Evolutionary conservation across 2,329 filamentous ascomycete genomes (phyloP).

Genomic region (Colletotrichum gigasporum): DNA sequence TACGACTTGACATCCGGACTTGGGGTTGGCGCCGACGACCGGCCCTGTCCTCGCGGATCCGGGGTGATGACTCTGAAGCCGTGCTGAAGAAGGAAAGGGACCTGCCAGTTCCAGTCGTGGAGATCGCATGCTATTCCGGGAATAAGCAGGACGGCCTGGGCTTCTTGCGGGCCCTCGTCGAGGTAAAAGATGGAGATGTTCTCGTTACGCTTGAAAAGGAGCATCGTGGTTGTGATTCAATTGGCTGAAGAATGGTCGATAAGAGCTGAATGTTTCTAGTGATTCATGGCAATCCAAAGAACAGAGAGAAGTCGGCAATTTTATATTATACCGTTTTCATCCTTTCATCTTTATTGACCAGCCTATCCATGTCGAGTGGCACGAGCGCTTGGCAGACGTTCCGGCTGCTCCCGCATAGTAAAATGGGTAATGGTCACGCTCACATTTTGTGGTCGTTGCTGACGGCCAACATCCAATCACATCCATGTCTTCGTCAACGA

Average conservation of each 20-base stretch:
- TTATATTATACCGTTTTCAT: too few relatives aligned
- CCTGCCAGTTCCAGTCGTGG: conserved; percentile 21
- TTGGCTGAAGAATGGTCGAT: too few relatives aligned
- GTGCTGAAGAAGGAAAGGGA: neutral
- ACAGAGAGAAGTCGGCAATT: too few relatives aligned
- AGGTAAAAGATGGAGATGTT: conserved; percentile 19
- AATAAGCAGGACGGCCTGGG: neutral
- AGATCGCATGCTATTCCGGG: conserved; percentile 7
- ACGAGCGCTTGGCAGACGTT: neutral
- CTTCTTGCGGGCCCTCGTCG: conserved; percentile 9
- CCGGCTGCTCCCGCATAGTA: neutral
- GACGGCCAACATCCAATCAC: neutral
- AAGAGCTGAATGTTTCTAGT: neutral
- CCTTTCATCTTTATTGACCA: neutral
- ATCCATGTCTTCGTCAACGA: neutral
- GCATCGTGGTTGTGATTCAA: neutral
- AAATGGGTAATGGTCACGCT: neutral
- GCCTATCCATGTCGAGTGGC: neutral
- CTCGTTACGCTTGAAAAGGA: conserved; percentile 4
- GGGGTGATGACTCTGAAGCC: conserved; percentile 13
- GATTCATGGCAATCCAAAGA: neutral
- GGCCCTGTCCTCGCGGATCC: conserved; percentile 16
- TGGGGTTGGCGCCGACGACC: conserved; percentile 1
- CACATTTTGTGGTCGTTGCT: neutral
- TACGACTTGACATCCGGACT: conserved; percentile 2